Evolutionary conservation across 83 land plant species (phyloP), one percentile per base, ranked within the genome.

Genomic region (Thuja plicata): DNA sequence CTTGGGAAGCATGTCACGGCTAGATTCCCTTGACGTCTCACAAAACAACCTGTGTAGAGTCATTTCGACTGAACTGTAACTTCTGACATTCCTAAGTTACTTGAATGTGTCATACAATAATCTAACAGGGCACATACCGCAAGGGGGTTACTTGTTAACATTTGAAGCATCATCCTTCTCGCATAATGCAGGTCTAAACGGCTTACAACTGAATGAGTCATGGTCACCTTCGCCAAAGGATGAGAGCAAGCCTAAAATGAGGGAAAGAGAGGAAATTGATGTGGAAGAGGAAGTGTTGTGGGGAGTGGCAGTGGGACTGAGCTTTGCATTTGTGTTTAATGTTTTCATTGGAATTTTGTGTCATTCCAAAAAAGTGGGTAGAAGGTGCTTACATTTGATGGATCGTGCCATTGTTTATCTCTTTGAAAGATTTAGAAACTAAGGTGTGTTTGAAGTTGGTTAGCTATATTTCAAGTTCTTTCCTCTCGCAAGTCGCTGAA

Each of bases 151-250:
- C 50, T 90, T 92, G 45, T 46, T 13, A 32, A 90, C 91, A 21
- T 93, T 96, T 46, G 4, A 60, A 3, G 57, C 76, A 9, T 57
- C 71, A 41, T 92, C 94, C 1, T 94, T 62, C 83, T 30, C 37
- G 32, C 90, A 90, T 11, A 96, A 95, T 50, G 15, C 62, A 30
- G 91, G 87, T 54, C 76, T 96, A n/a, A 94, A 96, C 88, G 95
- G 98, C 7, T 15, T 30, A 0, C 96, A 91, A 2, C n/a, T 94
- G 43, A 52, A 54, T 34, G 30, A 13, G 45, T 66, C 9, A 0
- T 62, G 27, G 8, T 62, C 24, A 1, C 1, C 50, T 21, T 8
- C 3, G n/a, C 43, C 13, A 41, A 73, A 10, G 2, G 9, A 27
- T n/a, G 32, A 73, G 8, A 30, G 3, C 2, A 10, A n/a, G 24